Evolutionary conservation across 73 alveolate genomes (phyloP).

Genomic region (Blepharisma stoltei): DNA sequence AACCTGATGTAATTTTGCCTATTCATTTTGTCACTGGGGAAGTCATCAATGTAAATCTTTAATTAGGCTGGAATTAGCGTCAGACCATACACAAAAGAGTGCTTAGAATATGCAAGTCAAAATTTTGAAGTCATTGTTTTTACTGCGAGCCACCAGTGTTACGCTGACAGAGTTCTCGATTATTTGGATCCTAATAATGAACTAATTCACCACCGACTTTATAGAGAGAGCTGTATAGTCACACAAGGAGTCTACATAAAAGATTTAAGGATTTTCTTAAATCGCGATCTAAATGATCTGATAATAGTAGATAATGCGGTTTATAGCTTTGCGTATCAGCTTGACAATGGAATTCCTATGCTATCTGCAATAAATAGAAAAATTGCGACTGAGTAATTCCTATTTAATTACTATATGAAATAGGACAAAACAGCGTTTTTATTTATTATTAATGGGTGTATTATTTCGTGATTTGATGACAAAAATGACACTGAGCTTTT

Average conservation of each 20-base stretch:
- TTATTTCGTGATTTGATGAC: too few species aligned
- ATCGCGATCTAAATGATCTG: constrained; percentile 45
- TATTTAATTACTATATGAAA: too few species aligned
- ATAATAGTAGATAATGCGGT: constrained; percentile 56
- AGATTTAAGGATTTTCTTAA: constrained; percentile 46
- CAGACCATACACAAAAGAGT: constrained; percentile 68
- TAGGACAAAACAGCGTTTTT: too few species aligned
- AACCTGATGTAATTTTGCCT: constrained; percentile 22
- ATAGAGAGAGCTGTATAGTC: constrained; percentile 67
- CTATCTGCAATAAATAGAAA: too few species aligned
- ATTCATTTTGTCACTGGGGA: constrained; percentile 20
- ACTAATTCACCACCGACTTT: constrained; percentile 66
- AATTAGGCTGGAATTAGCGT: constrained; percentile 62
- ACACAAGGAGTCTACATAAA: constrained; percentile 42
- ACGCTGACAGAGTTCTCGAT: constrained; percentile 80
- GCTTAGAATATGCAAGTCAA: constrained; percentile 61
- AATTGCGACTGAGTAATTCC: too few species aligned
- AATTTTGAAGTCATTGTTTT: constrained; percentile 63
- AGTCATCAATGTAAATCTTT: neutral
- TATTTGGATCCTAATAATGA: constrained; percentile 70
- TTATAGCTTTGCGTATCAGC: constrained; percentile 63
- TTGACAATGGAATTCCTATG: constrained; percentile 82
- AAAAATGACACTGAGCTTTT: too few species aligned
- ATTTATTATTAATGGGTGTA: too few species aligned
- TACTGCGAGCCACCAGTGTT: constrained; percentile 75